phyloP scores from a whole-genome alignment of 176 grass and related monocot genomes.

The Thalia dealbata region DNA sequence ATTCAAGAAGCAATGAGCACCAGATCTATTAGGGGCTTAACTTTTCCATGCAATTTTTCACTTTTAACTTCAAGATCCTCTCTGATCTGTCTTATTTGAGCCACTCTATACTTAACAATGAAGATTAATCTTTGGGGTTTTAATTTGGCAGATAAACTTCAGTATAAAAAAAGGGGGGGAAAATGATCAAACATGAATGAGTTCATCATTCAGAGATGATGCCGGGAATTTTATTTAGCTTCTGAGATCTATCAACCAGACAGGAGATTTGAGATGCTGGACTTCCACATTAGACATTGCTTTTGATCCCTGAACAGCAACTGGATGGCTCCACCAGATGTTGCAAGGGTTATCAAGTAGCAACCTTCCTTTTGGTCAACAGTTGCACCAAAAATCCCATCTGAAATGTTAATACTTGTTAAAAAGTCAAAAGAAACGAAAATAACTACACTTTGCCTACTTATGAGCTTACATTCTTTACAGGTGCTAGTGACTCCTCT shows the following conservation, averaged over 20 bases:
- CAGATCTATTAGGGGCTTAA: too few relatives aligned
- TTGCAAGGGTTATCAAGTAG: conserved; percentile 28
- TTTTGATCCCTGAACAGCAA: conserved; percentile 43
- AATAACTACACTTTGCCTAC: too few relatives aligned
- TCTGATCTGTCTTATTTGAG: too few relatives aligned
- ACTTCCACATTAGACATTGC: conserved; percentile 38
- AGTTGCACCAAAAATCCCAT: conserved; percentile 32
- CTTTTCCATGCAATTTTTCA: too few relatives aligned
- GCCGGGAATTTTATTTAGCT: not conserved
- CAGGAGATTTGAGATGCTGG: conserved; percentile 31
- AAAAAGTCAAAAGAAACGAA: too few relatives aligned
- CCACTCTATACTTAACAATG: too few relatives aligned
- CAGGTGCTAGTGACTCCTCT: conserved; percentile 26
- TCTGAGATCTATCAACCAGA: not conserved
- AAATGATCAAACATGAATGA: too few relatives aligned
- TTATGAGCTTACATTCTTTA: conserved; percentile 38
- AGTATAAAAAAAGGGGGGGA: too few relatives aligned
- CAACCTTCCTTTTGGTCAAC: conserved; percentile 18
- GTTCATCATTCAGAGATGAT: not conserved
- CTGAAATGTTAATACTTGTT: conserved; percentile 14
- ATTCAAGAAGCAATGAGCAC: too few relatives aligned
- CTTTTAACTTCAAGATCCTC: too few relatives aligned
- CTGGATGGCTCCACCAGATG: conserved; percentile 37
- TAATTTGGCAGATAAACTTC: too few relatives aligned
- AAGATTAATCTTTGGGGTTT: too few relatives aligned